Evolutionary conservation across 306 rosid species (phyloP).

Genomic region (Hippophae rhamnoides): DNA sequence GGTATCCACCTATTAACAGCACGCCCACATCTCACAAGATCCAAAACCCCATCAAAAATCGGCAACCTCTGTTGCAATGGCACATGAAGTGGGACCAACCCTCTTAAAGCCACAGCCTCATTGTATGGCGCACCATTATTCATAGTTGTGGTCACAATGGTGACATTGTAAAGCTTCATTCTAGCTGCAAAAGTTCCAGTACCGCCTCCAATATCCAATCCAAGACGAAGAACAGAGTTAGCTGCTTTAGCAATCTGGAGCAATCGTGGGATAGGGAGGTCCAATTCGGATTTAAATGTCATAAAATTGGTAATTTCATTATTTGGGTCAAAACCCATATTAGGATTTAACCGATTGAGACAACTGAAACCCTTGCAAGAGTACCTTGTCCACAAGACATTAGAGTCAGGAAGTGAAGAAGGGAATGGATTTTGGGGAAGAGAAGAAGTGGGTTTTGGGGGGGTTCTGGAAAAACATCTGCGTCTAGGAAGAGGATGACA

Average conservation of each 20-base stretch:
- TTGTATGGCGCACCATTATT: conserved; percentile 66
- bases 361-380: conserved; percentile 65
- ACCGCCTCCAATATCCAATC: conserved; percentile 80
- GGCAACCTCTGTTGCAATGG: conserved; percentile 91
- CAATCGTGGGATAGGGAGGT: conserved; percentile 72
- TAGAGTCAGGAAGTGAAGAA: conserved; percentile 43
- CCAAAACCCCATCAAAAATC: conserved; percentile 71
- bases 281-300: conserved; percentile 47
- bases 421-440: conserved; percentile 52
- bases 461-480: conserved; percentile 71
- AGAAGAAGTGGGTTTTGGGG: conserved; percentile 40
- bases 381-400: conserved; percentile 61
- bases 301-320: conserved; percentile 35
- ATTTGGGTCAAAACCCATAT: conserved; percentile 47
- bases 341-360: conserved; percentile 43
- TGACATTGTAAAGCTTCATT: conserved; percentile 68
- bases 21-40: conserved; percentile 83
- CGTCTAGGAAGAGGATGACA: conserved; percentile 99
- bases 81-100: conserved; percentile 77
- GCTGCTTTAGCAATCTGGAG: conserved; percentile 61
- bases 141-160: conserved; percentile 76
- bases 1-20: conserved; percentile 98
- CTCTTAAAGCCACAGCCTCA: conserved; percentile 75
- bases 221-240: conserved; percentile 57
- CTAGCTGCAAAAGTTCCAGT: conserved; percentile 80